These are phyloP conservation scores for Aspergillus udagawae DNA, from an alignment of 2,329 filamentous ascomycete genomes.

Conservation along the genomic window DNA sequence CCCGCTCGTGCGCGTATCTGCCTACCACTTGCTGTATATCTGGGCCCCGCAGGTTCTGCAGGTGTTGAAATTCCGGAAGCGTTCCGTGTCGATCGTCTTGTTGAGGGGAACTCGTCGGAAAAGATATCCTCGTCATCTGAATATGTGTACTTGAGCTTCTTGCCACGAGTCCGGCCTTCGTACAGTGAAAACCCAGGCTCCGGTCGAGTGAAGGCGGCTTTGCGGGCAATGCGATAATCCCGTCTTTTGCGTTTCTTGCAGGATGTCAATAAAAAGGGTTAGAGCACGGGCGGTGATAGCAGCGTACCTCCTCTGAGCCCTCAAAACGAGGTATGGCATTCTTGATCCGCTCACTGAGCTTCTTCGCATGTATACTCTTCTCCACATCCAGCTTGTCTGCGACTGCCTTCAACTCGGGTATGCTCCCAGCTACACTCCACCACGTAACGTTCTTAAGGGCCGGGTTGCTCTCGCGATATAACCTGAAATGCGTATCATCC, in stretches of 20 bases:
- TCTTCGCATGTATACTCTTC: constrained; percentile 74
- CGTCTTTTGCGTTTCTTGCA: constrained; percentile 81
- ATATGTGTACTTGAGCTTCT: constrained; percentile 94
- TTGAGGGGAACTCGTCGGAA: constrained; percentile 59
- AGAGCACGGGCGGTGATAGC: neutral
- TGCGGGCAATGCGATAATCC: constrained; percentile 82
- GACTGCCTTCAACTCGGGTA: constrained; percentile 75
- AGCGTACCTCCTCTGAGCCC: constrained; percentile 77
- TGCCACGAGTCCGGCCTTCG: constrained; percentile 91
- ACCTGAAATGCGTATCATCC: constrained; percentile 88
- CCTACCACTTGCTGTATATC: constrained; percentile 77
- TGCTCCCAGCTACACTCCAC: constrained; percentile 88
- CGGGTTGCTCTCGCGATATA: constrained; percentile 91
- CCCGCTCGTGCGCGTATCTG: constrained; percentile 62
- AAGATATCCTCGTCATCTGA: constrained; percentile 80
- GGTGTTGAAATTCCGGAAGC: constrained; percentile 67
- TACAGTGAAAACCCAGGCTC: constrained; percentile 90
- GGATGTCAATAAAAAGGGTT: constrained; percentile 12
- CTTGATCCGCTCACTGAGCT: constrained; percentile 71
- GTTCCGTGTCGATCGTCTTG: constrained; percentile 61
- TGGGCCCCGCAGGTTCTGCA: constrained; percentile 61
- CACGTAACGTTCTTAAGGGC: constrained; percentile 73
- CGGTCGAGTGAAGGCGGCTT: constrained; percentile 80
- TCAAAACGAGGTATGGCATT: constrained; percentile 85
- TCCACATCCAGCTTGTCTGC: constrained; percentile 76